These are phyloP conservation scores for Podospora conica DNA, from an alignment of 495 filamentous ascomycete genomes.

Conservation along the genomic window DNA sequence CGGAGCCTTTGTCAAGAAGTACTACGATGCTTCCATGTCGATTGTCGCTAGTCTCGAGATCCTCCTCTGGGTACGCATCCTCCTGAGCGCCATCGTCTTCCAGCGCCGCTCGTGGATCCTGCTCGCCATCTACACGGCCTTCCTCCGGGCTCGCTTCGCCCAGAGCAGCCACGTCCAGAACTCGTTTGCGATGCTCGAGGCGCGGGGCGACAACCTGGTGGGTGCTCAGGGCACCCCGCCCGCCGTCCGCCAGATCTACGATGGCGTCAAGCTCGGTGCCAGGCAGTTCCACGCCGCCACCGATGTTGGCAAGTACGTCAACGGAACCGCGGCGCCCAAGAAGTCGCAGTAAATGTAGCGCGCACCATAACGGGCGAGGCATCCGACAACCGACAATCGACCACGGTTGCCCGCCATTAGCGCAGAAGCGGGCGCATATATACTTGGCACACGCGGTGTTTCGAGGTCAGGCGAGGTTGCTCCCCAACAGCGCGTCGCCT, in stretches of 20 bases:
- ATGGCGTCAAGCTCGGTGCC: constrained; percentile 63
- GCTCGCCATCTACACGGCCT: constrained; percentile 75
- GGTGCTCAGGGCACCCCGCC: constrained; percentile 86
- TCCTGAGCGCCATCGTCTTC: constrained; percentile 75
- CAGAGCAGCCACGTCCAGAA: constrained; percentile 89
- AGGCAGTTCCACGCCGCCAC: constrained; percentile 72
- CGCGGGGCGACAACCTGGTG: constrained; percentile 70
- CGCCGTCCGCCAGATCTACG: constrained; percentile 76
- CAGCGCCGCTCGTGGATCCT: constrained; percentile 86
- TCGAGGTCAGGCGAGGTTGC: background rate
- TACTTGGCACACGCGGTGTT: background rate
- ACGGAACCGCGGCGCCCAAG: constrained; percentile 48
- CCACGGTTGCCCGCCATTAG: background rate
- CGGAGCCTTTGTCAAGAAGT: constrained; percentile 90
- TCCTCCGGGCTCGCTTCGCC: constrained; percentile 82
- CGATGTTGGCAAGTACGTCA: constrained; percentile 64
- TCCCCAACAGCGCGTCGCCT: background rate
- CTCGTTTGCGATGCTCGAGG: constrained; percentile 64
- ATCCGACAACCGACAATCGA: background rate
- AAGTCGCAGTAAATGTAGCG: constrained; percentile 36
- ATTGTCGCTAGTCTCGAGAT: constrained; percentile 73
- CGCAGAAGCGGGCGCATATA: background rate
- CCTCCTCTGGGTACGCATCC: constrained; percentile 72
- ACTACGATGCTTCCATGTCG: constrained; percentile 88
- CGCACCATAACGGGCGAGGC: background rate